These are phyloP conservation scores for Amanita pseudoporphyria DNA, from an alignment of 768 basidiomycete genomes.

Conservation along the genomic window DNA sequence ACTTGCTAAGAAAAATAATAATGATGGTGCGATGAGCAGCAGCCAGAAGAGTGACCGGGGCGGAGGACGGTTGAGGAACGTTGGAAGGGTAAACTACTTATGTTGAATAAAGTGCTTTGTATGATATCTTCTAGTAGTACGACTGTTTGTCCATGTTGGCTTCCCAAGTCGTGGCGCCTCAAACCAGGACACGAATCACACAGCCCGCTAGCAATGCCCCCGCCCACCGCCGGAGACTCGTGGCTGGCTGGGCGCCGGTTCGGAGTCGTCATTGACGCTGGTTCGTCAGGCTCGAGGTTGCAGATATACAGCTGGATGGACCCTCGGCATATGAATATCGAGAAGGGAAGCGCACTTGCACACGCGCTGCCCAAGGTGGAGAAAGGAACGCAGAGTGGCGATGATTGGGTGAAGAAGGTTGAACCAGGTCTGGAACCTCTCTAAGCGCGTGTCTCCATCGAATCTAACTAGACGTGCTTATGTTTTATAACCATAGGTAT, in stretches of 20 bases:
- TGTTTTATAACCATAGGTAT: constrained; percentile 50
- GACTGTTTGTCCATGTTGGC: constrained; percentile 1
- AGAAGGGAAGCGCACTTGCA: constrained; percentile 41
- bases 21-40: constrained; percentile 7
- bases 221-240: constrained; percentile 57
- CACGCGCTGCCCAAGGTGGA: constrained; percentile 74
- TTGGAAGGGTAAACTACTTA: constrained; percentile 18
- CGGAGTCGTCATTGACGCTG: constrained; percentile 96
- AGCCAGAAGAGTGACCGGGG: constrained; percentile 8
- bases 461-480: background rate
- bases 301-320: constrained; percentile 98
- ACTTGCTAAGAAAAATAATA: constrained; percentile 10
- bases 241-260: constrained; percentile 79
- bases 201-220: constrained; percentile 45
- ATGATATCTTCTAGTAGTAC: background rate
- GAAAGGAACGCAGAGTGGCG: constrained; percentile 75
- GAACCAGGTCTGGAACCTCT: constrained; percentile 68
- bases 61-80: constrained; percentile 17
- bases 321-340: constrained; percentile 43
- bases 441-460: background rate
- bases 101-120: constrained; percentile 12
- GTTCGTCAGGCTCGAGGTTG: constrained; percentile 91
- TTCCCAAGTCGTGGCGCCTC: background rate
- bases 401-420: constrained; percentile 84
- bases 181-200: background rate